Conservation (phyloP, 805 yeast species). For the Maudiozyma saulgeensis region DNA sequence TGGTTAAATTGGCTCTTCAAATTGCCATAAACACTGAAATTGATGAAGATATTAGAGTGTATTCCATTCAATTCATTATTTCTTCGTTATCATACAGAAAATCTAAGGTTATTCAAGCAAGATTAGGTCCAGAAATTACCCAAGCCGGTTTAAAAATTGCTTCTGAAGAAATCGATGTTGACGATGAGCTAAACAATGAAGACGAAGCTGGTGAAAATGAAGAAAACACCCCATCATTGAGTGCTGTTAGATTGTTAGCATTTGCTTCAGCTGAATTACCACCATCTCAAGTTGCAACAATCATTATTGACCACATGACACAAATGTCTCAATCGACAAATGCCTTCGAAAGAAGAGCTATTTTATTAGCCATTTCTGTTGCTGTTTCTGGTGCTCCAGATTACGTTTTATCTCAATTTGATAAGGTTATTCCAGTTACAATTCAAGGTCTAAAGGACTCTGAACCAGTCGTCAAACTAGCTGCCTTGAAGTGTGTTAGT, state of each 20-base stretch:
- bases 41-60: constrained; percentile 75
- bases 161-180: constrained; percentile 73
- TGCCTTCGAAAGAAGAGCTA: constrained; percentile 78
- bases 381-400: constrained; percentile 94
- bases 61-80: constrained; percentile 75
- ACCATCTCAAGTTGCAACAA: constrained; percentile 81
- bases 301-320: constrained; percentile 59
- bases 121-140: constrained; percentile 75
- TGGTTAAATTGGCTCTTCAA: constrained; percentile 67
- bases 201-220: constrained; percentile 91
- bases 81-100: constrained; percentile 73
- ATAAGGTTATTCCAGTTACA: constrained; percentile 61
- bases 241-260: constrained; percentile 74
- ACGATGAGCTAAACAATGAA: constrained; percentile 63
- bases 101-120: constrained; percentile 66
- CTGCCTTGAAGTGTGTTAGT: constrained; percentile 75
- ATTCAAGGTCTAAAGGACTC: constrained; percentile 69
- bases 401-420: constrained; percentile 65
- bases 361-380: constrained; percentile 68
- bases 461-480: constrained; percentile 66
- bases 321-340: constrained; percentile 52
- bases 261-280: constrained; percentile 78
- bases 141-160: constrained; percentile 66
- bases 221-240: constrained; percentile 68
- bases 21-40: constrained; percentile 55